Conservation (phyloP, 768 basidiomycete genomes). For the Russula olivacea region DNA sequence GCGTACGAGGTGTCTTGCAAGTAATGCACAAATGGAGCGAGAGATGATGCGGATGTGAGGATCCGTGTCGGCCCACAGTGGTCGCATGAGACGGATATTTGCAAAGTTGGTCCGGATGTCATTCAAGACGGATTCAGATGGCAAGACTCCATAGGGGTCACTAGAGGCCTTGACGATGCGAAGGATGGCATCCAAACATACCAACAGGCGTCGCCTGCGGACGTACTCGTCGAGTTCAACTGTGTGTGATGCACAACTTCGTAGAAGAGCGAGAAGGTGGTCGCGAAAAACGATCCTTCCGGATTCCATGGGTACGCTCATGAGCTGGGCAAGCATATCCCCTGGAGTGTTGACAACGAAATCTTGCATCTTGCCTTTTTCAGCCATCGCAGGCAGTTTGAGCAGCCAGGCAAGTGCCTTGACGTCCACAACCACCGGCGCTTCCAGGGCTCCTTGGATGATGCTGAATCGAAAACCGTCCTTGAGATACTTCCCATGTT, state of each 20-base stretch:
- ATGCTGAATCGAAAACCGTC: constrained; percentile 3
- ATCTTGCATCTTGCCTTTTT: constrained; percentile 9
- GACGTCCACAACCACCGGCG: not conserved
- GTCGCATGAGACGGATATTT: not conserved
- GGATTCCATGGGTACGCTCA: not conserved
- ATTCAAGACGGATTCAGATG: not conserved
- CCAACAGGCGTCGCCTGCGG: constrained; percentile 7
- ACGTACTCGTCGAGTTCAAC: constrained; percentile 1
- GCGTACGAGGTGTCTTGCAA: constrained; percentile 7
- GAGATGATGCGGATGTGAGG: constrained; percentile 3
- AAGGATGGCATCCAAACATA: constrained; percentile 10
- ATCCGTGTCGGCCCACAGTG: constrained; percentile 6
- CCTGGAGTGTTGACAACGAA: constrained; percentile 1
- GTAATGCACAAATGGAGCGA: constrained; percentile 13
- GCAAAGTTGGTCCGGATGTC: constrained; percentile 15
- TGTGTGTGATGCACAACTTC: constrained; percentile 5
- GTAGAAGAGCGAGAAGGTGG: constrained; percentile 10
- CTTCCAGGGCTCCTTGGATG: not conserved
- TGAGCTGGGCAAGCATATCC: constrained; percentile 5
- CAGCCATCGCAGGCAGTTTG: not conserved
- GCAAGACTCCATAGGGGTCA: not conserved
- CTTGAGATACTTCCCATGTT: not conserved
- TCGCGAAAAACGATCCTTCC: constrained; percentile 1
- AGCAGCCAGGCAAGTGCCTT: constrained; percentile 10
- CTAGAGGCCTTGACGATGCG: not conserved